Conservation (phyloP, 208 protist genomes). For the Trypanosoma mega region DNA sequence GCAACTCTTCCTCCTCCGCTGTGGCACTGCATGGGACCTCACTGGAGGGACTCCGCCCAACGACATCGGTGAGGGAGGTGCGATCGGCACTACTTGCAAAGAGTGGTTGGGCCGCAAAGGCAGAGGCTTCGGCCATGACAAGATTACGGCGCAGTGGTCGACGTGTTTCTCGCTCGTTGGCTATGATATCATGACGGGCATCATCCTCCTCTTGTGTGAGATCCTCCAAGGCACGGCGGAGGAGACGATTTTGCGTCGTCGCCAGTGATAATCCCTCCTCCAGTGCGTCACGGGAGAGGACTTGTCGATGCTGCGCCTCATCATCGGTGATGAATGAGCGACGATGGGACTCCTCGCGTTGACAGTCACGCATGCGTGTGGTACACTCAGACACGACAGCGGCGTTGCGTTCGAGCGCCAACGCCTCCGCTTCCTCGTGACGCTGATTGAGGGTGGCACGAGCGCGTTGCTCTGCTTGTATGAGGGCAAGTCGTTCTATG, state of each 20-base stretch:
- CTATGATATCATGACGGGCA: conserved; percentile 33
- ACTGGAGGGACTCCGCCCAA: background rate
- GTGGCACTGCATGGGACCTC: background rate
- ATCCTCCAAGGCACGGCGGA: conserved; percentile 31
- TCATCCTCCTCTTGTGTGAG: conserved; percentile 43
- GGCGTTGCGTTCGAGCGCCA: no score
- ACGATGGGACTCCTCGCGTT: no score
- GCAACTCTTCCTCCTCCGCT: conserved; percentile 21
- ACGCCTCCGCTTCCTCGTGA: background rate
- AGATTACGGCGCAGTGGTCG: conserved; percentile 16
- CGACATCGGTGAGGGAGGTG: background rate
- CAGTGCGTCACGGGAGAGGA: no score
- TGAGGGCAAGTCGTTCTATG: conserved; percentile 15
- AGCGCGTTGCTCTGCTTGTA: conserved; percentile 8
- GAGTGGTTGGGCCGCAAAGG: background rate
- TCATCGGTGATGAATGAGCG: no score
- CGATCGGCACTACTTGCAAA: background rate
- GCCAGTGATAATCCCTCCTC: conserved; percentile 8
- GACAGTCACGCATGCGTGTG: conserved; percentile 18
- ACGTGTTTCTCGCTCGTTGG: conserved; percentile 44
- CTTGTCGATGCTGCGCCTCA: no score
- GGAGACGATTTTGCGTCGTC: conserved; percentile 1
- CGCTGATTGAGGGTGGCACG: background rate
- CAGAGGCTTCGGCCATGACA: background rate
- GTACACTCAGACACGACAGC: conserved; percentile 1